Percentiles rank a stretch among this genome's conserved stretches.
Conservation (phyloP, 768 basidiomycete species). For the Boletus barrowsii region DNA sequence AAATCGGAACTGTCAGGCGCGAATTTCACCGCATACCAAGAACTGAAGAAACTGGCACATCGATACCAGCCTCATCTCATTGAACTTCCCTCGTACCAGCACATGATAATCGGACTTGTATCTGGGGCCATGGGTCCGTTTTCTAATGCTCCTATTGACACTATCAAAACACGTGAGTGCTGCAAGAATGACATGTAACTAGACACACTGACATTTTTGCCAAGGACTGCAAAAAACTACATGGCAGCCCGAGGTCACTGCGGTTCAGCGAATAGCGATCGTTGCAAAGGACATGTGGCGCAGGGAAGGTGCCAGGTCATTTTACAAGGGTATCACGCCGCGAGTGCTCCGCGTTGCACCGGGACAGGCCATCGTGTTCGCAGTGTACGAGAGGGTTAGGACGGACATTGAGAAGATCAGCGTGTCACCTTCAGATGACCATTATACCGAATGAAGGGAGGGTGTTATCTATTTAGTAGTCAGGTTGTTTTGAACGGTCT, state of each 20-base stretch:
- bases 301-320: slow-evolving; percentile 81
- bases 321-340: slow-evolving; percentile 99
- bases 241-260: slow-evolving; percentile 67
- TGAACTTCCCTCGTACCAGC: slow-evolving; percentile 91
- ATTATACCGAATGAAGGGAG: slow-evolving; percentile 61
- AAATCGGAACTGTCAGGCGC: slow-evolving; percentile 51
- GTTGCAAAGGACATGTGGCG: slow-evolving; percentile 94
- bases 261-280: slow-evolving; percentile 71
- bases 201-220: neutral
- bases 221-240: slow-evolving; percentile 83
- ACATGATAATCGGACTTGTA: slow-evolving; percentile 91
- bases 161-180: slow-evolving; percentile 85
- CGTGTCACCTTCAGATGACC: slow-evolving; percentile 54
- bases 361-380: slow-evolving; percentile 95
- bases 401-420: slow-evolving; percentile 64
- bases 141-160: slow-evolving; percentile 94
- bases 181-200: neutral
- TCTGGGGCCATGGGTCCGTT: slow-evolving; percentile 99
- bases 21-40: slow-evolving; percentile 98
- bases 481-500: no score
- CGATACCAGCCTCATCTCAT: slow-evolving; percentile 70
- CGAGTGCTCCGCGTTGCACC: slow-evolving; percentile 95
- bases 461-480: neutral
- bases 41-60: slow-evolving; percentile 84
- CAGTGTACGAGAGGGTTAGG: slow-evolving; percentile 92